phyloP scores from a whole-genome alignment of 2,329 filamentous ascomycete species.

The Aureobasidium mangrovei region DNA sequence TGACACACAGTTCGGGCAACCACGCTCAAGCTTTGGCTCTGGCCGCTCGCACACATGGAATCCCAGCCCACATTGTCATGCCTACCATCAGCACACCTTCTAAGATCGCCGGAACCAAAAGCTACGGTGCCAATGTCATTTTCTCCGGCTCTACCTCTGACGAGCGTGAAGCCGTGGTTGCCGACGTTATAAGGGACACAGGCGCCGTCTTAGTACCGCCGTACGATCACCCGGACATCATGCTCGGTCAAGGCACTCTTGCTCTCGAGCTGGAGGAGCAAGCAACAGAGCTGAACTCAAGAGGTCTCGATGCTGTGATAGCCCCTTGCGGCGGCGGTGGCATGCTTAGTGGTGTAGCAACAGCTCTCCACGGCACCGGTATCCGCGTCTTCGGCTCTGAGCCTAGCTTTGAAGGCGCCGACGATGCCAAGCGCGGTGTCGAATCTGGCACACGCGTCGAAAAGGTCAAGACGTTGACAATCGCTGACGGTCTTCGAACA shows the following conservation, averaged over 20 bases:
- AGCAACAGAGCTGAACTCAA: conserved; percentile 42
- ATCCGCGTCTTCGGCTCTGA: conserved; percentile 80
- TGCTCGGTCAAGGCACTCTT: conserved; percentile 86
- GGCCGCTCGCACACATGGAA: conserved; percentile 62
- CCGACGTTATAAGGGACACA: conserved; percentile 59
- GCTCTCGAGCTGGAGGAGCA: conserved; percentile 76
- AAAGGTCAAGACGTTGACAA: conserved; percentile 64
- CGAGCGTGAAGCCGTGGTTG: conserved; percentile 72
- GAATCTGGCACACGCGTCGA: conserved; percentile 55
- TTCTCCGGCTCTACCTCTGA: conserved; percentile 73
- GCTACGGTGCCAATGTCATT: conserved; percentile 67
- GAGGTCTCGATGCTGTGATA: conserved; percentile 48
- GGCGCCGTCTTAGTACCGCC: conserved; percentile 76
- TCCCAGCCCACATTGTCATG: conserved; percentile 88
- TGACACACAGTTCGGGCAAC: conserved; percentile 85
- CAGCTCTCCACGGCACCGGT: conserved; percentile 62
- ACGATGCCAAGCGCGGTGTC: conserved; percentile 70
- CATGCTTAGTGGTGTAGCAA: conserved; percentile 73
- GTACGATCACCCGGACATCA: conserved; percentile 86
- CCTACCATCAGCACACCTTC: conserved; percentile 72
- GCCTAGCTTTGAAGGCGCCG: conserved; percentile 70
- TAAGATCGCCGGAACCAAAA: conserved; percentile 75
- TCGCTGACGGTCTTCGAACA: conserved; percentile 82
- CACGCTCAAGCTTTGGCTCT: conserved; percentile 89
- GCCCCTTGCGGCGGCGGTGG: conserved; percentile 83